A percentile compares a stretch with the other conserved stretches of the same genome.
These are phyloP conservation scores for Epichloe aotearoae DNA, from an alignment of 2,329 filamentous ascomycete species.

Conservation along the genomic window DNA sequence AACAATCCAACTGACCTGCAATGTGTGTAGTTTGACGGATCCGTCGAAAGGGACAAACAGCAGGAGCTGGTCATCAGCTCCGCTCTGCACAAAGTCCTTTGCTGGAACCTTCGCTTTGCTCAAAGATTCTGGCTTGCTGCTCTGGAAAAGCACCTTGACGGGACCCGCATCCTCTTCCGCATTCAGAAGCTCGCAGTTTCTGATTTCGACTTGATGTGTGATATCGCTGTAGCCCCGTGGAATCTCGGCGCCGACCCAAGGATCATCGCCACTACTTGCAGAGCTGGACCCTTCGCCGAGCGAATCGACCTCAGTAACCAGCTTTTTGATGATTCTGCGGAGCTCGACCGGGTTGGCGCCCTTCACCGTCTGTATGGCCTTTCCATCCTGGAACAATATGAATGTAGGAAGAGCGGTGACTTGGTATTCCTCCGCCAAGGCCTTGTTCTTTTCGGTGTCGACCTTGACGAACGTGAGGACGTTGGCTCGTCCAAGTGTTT, in stretches of 20 bases:
- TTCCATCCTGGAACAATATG: slow-evolving; percentile 66
- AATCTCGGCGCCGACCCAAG: slow-evolving; percentile 62
- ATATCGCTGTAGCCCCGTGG: slow-evolving; percentile 76
- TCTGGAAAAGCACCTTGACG: slow-evolving; percentile 62
- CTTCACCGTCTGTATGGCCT: slow-evolving; percentile 52
- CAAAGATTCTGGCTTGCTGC: slow-evolving; percentile 50
- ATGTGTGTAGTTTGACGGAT: slow-evolving; percentile 76
- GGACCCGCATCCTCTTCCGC: slow-evolving; percentile 63
- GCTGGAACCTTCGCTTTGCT: slow-evolving; percentile 37
- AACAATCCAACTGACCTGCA: slow-evolving; percentile 37
- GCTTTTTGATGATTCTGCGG: slow-evolving; percentile 54
- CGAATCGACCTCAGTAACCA: slow-evolving; percentile 52
- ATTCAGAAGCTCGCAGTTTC: slow-evolving; percentile 78
- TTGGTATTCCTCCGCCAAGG: slow-evolving; percentile 59
- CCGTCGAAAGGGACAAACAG: slow-evolving; percentile 83
- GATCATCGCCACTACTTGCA: slow-evolving; percentile 23
- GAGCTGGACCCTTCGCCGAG: slow-evolving; percentile 33
- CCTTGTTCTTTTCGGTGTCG: slow-evolving; percentile 64
- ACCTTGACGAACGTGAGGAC: slow-evolving; percentile 77
- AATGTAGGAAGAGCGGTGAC: slow-evolving; percentile 82
- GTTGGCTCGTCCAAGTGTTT: slow-evolving; percentile 55
- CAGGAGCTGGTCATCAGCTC: slow-evolving; percentile 93
- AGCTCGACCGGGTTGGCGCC: slow-evolving; percentile 64
- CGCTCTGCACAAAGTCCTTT: slow-evolving; percentile 87
- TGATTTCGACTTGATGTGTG: slow-evolving; percentile 66